Evolutionary conservation across 1,284 basidiomycete genomes (phyloP).

Genomic region (Rhodotorula sp.): DNA sequence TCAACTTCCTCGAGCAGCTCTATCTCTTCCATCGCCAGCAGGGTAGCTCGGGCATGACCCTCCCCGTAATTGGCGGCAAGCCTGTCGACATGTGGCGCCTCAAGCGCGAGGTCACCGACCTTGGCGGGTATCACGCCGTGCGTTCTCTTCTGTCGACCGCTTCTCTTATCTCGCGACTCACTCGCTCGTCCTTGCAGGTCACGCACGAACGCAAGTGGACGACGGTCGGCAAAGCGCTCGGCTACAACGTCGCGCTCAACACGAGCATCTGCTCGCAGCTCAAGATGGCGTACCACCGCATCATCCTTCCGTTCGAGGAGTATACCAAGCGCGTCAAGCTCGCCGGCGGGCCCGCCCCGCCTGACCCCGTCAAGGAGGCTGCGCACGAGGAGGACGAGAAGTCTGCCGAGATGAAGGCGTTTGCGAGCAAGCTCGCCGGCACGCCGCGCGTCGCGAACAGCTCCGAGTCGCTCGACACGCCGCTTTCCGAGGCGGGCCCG

Average conservation of each 20-base stretch:
- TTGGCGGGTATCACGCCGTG: slow-evolving; percentile 84
- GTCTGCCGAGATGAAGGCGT: slow-evolving; percentile 28
- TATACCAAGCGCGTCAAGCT: slow-evolving; percentile 63
- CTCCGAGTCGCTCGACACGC: slow-evolving; percentile 22
- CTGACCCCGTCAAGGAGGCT: slow-evolving; percentile 35
- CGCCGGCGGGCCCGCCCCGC: slow-evolving; percentile 24
- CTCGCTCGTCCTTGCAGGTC: slow-evolving; percentile 26
- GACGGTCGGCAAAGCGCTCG: slow-evolving; percentile 41
- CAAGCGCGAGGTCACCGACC: slow-evolving; percentile 71
- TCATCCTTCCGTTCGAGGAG: slow-evolving; percentile 92
- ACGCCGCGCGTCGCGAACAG: slow-evolving; percentile 12
- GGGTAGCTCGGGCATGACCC: slow-evolving; percentile 75
- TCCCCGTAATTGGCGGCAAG: slow-evolving; percentile 89
- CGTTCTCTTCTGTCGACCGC: neutral
- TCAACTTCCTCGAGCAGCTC: slow-evolving; percentile 96
- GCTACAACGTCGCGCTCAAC: slow-evolving; percentile 42
- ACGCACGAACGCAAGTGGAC: slow-evolving; percentile 44
- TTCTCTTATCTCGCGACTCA: neutral
- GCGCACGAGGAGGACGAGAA: slow-evolving; percentile 1
- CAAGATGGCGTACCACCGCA: slow-evolving; percentile 83
- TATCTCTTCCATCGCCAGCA: slow-evolving; percentile 61
- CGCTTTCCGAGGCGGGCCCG: slow-evolving; percentile 10
- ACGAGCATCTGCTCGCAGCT: slow-evolving; percentile 82
- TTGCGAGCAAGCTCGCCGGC: slow-evolving; percentile 20
- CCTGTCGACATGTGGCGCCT: slow-evolving; percentile 90